These are phyloP conservation scores for Globisporangium splendens DNA, from an alignment of 352 stramenopile species.

Conservation along the genomic window DNA sequence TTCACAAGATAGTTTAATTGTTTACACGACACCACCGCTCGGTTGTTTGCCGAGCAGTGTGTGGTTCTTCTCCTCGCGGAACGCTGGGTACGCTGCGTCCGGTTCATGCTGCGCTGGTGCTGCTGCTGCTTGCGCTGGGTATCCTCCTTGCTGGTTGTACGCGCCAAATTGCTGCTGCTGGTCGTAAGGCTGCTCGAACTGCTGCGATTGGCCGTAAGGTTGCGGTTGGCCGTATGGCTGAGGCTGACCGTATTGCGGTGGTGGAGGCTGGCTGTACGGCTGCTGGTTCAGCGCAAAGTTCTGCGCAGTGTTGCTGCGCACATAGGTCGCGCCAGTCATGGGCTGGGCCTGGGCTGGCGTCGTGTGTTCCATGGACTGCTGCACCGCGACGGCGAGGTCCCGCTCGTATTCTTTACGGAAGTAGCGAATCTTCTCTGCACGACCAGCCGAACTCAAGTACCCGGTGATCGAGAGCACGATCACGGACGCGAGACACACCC, in stretches of 20 bases:
- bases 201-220: conserved; percentile 7
- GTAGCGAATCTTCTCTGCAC: conserved; percentile 82
- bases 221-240: conserved; percentile 7
- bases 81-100: conserved; percentile 56
- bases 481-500: conserved; percentile 77
- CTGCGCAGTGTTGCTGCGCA: conserved; percentile 36
- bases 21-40: conserved; percentile 66
- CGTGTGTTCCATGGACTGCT: conserved; percentile 67
- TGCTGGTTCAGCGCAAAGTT: conserved; percentile 25
- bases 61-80: conserved; percentile 68
- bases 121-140: background rate
- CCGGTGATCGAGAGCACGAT: conserved; percentile 75
- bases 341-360: conserved; percentile 21
- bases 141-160: conserved; percentile 1
- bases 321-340: conserved; percentile 19
- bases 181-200: conserved; percentile 7
- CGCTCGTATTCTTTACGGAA: conserved; percentile 83
- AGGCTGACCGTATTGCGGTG: background rate
- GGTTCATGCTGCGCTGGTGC: conserved; percentile 15
- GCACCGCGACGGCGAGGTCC: conserved; percentile 69
- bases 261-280: conserved; percentile 17
- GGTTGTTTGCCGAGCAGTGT: conserved; percentile 58
- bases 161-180: conserved; percentile 3
- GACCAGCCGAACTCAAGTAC: conserved; percentile 75
- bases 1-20: background rate